phyloP scores from a whole-genome alignment of 1,284 basidiomycete species.

The Neotropicomus parvogracilis region DNA sequence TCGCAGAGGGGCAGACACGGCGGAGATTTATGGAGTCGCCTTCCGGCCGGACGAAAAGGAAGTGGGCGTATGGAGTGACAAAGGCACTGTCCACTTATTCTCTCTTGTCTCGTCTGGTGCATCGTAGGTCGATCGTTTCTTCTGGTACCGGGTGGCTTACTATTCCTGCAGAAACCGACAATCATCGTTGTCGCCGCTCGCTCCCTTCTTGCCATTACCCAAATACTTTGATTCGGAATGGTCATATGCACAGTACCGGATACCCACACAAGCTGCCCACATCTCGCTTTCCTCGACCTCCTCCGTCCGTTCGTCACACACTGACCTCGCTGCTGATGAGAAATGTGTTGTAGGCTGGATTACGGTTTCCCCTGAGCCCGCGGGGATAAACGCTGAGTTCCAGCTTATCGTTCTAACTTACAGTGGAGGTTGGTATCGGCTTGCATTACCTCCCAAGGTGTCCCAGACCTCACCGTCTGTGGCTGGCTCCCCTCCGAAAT shows the following conservation, averaged over 20 bases:
- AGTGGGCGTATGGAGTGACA: slow-evolving; percentile 91
- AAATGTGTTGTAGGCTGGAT: slow-evolving; percentile 85
- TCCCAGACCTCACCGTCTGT: slow-evolving; percentile 20
- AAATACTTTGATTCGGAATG: slow-evolving; percentile 93
- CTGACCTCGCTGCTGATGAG: slow-evolving; percentile 75
- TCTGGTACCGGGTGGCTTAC: slow-evolving; percentile 8
- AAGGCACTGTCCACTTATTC: slow-evolving; percentile 93
- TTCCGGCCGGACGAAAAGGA: slow-evolving; percentile 77
- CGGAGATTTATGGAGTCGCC: slow-evolving; percentile 86
- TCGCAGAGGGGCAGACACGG: slow-evolving; percentile 84
- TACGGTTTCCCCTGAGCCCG: slow-evolving; percentile 44
- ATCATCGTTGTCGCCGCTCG: slow-evolving; percentile 72
- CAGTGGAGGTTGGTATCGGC: slow-evolving; percentile 89
- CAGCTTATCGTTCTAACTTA: slow-evolving; percentile 85
- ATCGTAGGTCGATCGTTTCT: slow-evolving; percentile 48
- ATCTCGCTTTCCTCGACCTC: slow-evolving; percentile 67
- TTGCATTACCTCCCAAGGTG: slow-evolving; percentile 60
- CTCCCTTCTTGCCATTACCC: slow-evolving; percentile 77
- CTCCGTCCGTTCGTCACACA: slow-evolving; percentile 50
- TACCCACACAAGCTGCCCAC: slow-evolving; percentile 80
- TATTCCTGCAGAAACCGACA: slow-evolving; percentile 62
- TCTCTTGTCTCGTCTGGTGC: slow-evolving; percentile 62
- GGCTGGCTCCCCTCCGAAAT: slow-evolving; percentile 43
- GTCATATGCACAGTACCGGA: slow-evolving; percentile 90
- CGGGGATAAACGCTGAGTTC: slow-evolving; percentile 45